These are phyloP conservation scores for Neopestalotiopsis sp. DNA, from an alignment of 2,329 filamentous ascomycete species.

Conservation along the genomic window DNA sequence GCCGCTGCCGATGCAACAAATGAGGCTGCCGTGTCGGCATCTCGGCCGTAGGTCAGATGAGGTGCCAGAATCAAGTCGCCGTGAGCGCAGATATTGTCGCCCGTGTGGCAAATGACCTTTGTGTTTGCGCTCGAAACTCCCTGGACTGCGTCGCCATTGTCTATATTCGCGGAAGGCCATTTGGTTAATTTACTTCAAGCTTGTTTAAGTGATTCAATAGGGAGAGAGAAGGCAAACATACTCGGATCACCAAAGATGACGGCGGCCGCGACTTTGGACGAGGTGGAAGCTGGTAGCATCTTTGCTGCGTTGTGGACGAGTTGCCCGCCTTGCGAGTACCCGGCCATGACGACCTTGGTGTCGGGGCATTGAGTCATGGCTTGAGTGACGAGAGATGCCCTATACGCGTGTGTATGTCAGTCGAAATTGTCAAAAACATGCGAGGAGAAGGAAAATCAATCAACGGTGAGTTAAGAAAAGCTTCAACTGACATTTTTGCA, in stretches of 20 bases:
- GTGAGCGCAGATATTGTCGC: conserved; percentile 39
- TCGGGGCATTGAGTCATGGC: conserved; percentile 48
- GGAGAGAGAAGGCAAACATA: background rate
- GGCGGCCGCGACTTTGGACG: conserved; percentile 33
- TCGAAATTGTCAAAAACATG: background rate
- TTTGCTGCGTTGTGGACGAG: conserved; percentile 50
- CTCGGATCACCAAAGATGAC: conserved; percentile 20
- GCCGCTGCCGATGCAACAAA: conserved; percentile 18
- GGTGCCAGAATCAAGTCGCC: conserved; percentile 29
- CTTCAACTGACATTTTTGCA: conserved; percentile 41
- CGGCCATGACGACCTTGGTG: conserved; percentile 51
- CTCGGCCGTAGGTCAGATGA: conserved; percentile 25
- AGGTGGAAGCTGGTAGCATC: conserved; percentile 40
- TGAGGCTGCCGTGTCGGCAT: conserved; percentile 28
- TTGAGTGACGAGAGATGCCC: conserved; percentile 29
- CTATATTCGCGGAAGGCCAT: background rate
- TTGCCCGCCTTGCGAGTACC: conserved; percentile 49
- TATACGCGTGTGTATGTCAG: conserved; percentile 24
- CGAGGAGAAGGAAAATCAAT: too few species aligned
- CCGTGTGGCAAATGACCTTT: conserved; percentile 37
- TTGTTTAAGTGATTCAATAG: background rate
- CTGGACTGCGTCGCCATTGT: conserved; percentile 37
- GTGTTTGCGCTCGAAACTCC: conserved; percentile 24
- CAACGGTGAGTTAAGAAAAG: background rate
- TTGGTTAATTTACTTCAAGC: background rate